Conservation (phyloP, 352 stramenopile genomes). For the Phytopythium cucurbitacearum region DNA sequence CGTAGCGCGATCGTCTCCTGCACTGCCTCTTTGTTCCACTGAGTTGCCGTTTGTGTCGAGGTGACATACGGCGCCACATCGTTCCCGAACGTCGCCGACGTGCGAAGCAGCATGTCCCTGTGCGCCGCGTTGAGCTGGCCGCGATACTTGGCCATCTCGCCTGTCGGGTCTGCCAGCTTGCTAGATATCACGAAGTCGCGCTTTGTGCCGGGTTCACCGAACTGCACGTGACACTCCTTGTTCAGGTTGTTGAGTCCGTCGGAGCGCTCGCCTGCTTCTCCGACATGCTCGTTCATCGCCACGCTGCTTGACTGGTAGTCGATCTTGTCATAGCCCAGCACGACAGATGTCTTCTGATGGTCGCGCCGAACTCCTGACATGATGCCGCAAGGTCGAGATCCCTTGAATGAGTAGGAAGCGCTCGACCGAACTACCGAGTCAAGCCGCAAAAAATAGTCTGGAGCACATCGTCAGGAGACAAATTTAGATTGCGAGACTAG, state of each 20-base stretch:
- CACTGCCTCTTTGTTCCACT: constrained; percentile 57
- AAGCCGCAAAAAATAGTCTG: no score
- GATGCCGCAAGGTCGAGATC: neutral
- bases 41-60: constrained; percentile 61
- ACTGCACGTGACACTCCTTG: constrained; percentile 61
- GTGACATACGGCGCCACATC: constrained; percentile 51
- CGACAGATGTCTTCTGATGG: constrained; percentile 54
- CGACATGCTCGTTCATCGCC: constrained; percentile 42
- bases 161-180: constrained; percentile 51
- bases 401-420: no score
- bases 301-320: constrained; percentile 50
- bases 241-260: constrained; percentile 38
- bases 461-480: no score
- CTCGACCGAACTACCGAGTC: no score
- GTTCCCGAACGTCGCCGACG: constrained; percentile 49
- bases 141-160: constrained; percentile 61
- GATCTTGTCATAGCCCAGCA: constrained; percentile 53
- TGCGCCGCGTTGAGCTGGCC: constrained; percentile 40
- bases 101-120: constrained; percentile 56
- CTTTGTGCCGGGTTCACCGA: constrained; percentile 56
- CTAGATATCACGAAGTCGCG: constrained; percentile 54
- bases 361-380: constrained; percentile 18
- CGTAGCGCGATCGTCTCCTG: constrained; percentile 51
- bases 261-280: constrained; percentile 7
- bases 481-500: no score